Evolutionary conservation across 1,139 yeast species (phyloP).

Genomic region (Diutina ranongensis): DNA sequence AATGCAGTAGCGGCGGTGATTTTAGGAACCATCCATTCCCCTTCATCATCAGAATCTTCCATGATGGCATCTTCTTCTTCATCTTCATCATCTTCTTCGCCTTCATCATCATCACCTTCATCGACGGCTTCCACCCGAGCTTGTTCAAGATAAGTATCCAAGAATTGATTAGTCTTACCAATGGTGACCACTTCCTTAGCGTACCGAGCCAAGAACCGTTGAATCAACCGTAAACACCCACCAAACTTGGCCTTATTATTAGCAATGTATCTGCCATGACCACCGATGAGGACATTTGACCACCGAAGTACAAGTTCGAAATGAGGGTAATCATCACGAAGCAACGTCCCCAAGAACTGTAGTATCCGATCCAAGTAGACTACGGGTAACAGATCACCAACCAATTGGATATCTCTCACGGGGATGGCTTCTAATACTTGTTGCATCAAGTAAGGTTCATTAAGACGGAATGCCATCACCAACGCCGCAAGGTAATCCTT

Average conservation of each 20-base stretch:
- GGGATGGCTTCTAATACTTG: slow-evolving; percentile 72
- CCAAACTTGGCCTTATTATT: slow-evolving; percentile 53
- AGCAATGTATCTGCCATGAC: slow-evolving; percentile 71
- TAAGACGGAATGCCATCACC: slow-evolving; percentile 88
- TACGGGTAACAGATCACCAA: slow-evolving; percentile 57
- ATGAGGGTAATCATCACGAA: slow-evolving; percentile 65
- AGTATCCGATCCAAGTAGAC: slow-evolving; percentile 65
- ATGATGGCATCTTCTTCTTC: background rate
- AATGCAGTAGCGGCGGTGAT: slow-evolving; percentile 3
- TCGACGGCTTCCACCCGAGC: background rate
- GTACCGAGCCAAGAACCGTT: slow-evolving; percentile 60
- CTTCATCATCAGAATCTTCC: slow-evolving; percentile 5
- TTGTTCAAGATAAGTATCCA: slow-evolving; percentile 27
- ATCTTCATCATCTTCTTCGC: slow-evolving; percentile 1
- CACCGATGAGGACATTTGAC: slow-evolving; percentile 56
- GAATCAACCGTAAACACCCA: slow-evolving; percentile 58
- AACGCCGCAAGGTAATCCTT: slow-evolving; percentile 71
- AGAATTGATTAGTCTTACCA: slow-evolving; percentile 44
- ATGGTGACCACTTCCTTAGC: slow-evolving; percentile 62
- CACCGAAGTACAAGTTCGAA: slow-evolving; percentile 75
- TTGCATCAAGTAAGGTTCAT: slow-evolving; percentile 66
- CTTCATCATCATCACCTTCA: background rate
- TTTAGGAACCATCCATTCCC: slow-evolving; percentile 5
- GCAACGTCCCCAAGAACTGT: slow-evolving; percentile 56
- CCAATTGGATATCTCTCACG: slow-evolving; percentile 53